These are phyloP conservation scores for Curvularia hawaiiensis DNA, from an alignment of 2,329 filamentous ascomycete genomes.

Conservation along the genomic window DNA sequence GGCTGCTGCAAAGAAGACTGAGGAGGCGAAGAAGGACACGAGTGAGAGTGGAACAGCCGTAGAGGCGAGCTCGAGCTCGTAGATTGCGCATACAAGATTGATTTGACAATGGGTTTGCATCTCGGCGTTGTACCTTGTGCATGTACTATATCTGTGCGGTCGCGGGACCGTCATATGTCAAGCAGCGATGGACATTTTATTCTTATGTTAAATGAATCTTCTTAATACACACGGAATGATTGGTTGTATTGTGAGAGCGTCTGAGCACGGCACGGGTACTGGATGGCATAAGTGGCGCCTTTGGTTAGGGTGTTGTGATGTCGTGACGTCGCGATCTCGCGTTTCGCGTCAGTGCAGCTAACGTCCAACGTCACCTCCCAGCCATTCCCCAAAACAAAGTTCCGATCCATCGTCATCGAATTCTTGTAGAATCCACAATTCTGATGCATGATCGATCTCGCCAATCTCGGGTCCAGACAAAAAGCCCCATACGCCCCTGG, in stretches of 20 bases:
- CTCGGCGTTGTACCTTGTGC: conserved; percentile 12
- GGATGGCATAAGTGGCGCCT: neutral
- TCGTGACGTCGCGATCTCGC: conserved; percentile 25
- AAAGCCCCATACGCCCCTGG: conserved; percentile 25
- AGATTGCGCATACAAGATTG: conserved; percentile 6
- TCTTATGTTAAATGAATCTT: neutral
- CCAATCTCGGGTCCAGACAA: conserved; percentile 26
- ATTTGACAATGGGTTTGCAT: conserved; percentile 8
- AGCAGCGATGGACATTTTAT: neutral
- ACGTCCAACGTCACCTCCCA: conserved; percentile 20
- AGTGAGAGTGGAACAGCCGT: conserved; percentile 45
- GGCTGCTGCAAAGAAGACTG: conserved; percentile 55
- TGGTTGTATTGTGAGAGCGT: no score
- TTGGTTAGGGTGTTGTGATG: neutral
- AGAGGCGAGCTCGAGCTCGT: conserved; percentile 39
- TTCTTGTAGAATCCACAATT: conserved; percentile 19
- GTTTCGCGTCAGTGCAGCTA: conserved; percentile 23
- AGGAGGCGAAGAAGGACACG: conserved; percentile 52
- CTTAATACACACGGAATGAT: neutral
- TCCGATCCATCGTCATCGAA: conserved; percentile 22
- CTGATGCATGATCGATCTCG: conserved; percentile 28
- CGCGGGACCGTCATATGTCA: neutral
- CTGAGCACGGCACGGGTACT: neutral
- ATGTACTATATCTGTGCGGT: conserved; percentile 9
- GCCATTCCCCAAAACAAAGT: conserved; percentile 17